Conservation (phyloP, 495 filamentous ascomycete species). For the Parathielavia appendiculata region DNA sequence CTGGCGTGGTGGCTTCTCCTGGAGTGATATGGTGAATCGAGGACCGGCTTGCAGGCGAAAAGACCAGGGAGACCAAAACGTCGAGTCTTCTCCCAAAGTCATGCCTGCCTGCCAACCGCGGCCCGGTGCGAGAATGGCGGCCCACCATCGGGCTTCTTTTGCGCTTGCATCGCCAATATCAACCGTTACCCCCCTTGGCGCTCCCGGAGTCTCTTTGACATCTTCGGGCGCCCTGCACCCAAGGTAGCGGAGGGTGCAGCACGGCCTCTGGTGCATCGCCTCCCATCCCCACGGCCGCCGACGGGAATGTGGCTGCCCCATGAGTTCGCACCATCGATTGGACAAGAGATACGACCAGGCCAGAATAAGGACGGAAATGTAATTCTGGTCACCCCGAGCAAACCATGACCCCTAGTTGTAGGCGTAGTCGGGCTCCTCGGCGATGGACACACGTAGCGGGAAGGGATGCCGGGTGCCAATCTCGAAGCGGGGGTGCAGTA, state of each 20-base stretch:
- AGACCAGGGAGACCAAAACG: background rate
- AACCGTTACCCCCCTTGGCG: background rate
- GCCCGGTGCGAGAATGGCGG: background rate
- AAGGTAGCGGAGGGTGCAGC: background rate
- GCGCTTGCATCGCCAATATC: background rate
- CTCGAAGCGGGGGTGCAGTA: background rate
- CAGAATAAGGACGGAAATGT: background rate
- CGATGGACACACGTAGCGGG: background rate
- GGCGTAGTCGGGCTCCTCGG: background rate
- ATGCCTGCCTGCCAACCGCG: background rate
- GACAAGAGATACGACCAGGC: constrained; percentile 1
- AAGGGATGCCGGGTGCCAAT: background rate
- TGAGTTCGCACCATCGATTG: background rate
- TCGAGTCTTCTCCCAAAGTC: background rate
- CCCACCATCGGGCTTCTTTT: background rate
- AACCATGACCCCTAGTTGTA: constrained; percentile 1
- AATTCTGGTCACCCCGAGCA: background rate
- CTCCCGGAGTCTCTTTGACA: background rate
- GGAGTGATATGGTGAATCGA: background rate
- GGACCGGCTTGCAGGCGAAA: background rate
- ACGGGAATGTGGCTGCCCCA: background rate
- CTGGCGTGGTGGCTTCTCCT: too few relatives aligned
- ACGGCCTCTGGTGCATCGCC: background rate
- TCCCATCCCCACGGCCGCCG: background rate
- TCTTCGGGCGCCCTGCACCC: too few relatives aligned